Percentiles rank a stretch among this genome's conserved stretches.
Evolutionary conservation across 2,329 filamentous ascomycete genomes (phyloP).

Genomic region (Alternaria infectoria): DNA sequence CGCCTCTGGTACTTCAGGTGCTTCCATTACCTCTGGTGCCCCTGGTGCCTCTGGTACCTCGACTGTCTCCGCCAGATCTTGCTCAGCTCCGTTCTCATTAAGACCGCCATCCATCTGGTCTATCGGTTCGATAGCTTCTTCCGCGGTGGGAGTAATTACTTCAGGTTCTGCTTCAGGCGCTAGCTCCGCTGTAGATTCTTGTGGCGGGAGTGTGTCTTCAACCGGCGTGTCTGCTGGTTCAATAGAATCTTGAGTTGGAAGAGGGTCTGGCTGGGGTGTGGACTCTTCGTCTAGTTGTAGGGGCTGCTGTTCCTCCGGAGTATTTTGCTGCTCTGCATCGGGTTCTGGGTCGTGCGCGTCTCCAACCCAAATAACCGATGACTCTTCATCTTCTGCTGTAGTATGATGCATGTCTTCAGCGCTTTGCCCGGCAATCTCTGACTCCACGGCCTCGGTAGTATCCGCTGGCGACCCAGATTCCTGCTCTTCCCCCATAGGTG

Average conservation of each 20-base stretch:
- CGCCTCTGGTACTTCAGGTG: neutral
- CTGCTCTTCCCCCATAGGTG: conserved; percentile 9
- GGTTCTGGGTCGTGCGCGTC: conserved; percentile 8
- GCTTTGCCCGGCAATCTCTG: conserved; percentile 2
- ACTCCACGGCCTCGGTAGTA: neutral
- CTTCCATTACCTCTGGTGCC: neutral
- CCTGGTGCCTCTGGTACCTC: neutral
- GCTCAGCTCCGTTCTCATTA: neutral
- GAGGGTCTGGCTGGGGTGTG: neutral
- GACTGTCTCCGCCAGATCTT: neutral
- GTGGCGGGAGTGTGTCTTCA: neutral
- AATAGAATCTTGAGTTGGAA: neutral
- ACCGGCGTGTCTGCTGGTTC: neutral
- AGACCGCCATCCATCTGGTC: neutral
- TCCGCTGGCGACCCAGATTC: conserved; percentile 1
- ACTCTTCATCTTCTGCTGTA: neutral
- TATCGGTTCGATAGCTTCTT: neutral
- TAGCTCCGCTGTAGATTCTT: neutral
- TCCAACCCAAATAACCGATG: conserved; percentile 8
- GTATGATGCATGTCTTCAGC: neutral
- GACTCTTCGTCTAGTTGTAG: conserved; percentile 2
- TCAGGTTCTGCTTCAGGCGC: neutral
- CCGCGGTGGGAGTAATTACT: neutral
- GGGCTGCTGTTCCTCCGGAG: neutral
- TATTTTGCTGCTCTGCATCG: conserved; percentile 1